Percentiles rank a stretch among this genome's conserved stretches.
These are phyloP conservation scores for Pistacia vera DNA, from an alignment of 345 rosid species.

Conservation along the genomic window DNA sequence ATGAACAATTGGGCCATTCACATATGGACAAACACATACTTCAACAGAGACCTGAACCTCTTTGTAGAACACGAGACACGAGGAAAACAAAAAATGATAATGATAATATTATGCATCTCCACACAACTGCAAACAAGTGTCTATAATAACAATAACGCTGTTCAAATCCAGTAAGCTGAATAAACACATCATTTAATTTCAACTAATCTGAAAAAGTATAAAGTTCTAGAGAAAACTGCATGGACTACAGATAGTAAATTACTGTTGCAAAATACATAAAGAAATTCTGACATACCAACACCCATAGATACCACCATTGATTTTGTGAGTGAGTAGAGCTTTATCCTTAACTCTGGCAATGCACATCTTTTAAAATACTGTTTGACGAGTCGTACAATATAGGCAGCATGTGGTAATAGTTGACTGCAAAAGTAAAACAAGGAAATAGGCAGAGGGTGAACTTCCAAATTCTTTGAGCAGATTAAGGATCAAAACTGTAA, in stretches of 20 bases:
- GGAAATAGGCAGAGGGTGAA: slow-evolving; percentile 16
- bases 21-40: background rate
- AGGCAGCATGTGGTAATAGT: slow-evolving; percentile 73
- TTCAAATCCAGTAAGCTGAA: background rate
- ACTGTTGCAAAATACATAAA: background rate
- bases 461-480: background rate
- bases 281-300: slow-evolving; percentile 44
- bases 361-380: slow-evolving; percentile 67
- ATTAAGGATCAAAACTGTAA: slow-evolving; percentile 2
- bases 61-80: background rate
- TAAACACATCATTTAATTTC: background rate
- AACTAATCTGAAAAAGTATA: background rate
- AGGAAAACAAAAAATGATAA: background rate
- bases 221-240: background rate
- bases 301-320: slow-evolving; percentile 78
- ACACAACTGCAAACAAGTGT: background rate
- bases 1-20: background rate
- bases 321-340: slow-evolving; percentile 59
- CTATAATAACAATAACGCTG: background rate
- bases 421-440: slow-evolving; percentile 63
- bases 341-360: slow-evolving; percentile 67
- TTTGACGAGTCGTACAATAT: slow-evolving; percentile 58
- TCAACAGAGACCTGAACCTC: slow-evolving; percentile 1
- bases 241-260: background rate
- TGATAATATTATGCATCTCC: background rate